These are phyloP conservation scores for Leccinum olivaceopallidum DNA, from an alignment of 768 basidiomycete species.

Conservation along the genomic window DNA sequence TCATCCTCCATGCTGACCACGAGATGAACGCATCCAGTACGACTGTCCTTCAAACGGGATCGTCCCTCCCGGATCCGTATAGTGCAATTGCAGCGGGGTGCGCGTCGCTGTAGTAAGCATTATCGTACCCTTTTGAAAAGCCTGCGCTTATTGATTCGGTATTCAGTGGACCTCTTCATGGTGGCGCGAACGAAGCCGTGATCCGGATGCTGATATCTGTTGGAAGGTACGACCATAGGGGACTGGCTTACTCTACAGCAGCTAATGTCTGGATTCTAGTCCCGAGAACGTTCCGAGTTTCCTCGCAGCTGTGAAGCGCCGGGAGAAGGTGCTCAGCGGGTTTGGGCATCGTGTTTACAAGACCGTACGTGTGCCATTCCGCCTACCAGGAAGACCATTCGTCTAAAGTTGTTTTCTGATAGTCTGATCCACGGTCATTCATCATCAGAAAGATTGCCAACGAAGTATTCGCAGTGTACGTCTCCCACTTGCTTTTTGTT, in stretches of 20 bases:
- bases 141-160: not conserved
- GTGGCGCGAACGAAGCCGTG: constrained; percentile 92
- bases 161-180: constrained; percentile 38
- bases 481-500: constrained; percentile 8
- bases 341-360: constrained; percentile 89
- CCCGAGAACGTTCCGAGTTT: constrained; percentile 85
- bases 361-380: constrained; percentile 45
- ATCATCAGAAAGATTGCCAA: constrained; percentile 90
- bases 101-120: constrained; percentile 78
- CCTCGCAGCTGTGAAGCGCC: constrained; percentile 82
- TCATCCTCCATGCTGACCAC: constrained; percentile 88
- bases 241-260: not conserved
- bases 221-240: constrained; percentile 56
- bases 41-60: constrained; percentile 84
- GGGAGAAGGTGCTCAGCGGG: constrained; percentile 87
- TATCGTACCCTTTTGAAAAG: not conserved
- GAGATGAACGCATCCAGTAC: constrained; percentile 87
- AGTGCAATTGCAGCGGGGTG: constrained; percentile 87
- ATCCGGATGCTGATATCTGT: constrained; percentile 92
- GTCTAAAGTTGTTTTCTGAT: constrained; percentile 2
- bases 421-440: constrained; percentile 91
- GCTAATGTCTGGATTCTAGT: constrained; percentile 34
- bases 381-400: not conserved
- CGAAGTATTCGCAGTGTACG: constrained; percentile 87
- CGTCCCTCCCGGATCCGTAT: constrained; percentile 89